These are phyloP conservation scores for Blastocystis sp. DNA, from an alignment of 352 stramenopile genomes.

Conservation along the genomic window DNA sequence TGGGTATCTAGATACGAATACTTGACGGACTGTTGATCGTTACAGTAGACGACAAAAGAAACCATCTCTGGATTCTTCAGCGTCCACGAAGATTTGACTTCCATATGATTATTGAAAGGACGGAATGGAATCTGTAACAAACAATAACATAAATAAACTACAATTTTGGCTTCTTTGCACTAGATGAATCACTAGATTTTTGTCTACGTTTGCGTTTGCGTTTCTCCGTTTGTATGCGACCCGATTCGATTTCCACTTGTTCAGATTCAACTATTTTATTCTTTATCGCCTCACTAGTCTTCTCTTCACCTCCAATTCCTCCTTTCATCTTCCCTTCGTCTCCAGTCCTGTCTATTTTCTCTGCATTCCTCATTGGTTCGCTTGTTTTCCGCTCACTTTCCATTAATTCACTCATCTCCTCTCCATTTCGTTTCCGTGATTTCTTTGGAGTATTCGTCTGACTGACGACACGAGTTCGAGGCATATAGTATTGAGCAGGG, in stretches of 20 bases:
- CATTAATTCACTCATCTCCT: neutral
- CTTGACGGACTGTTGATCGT: neutral
- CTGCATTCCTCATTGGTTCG: neutral
- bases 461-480: neutral
- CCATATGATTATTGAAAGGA: neutral
- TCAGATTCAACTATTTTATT: too few species aligned
- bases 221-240: neutral
- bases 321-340: conserved; percentile 12
- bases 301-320: too few species aligned
- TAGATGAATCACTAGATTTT: too few species aligned
- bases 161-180: too few species aligned
- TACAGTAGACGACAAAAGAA: neutral
- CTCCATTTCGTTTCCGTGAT: neutral
- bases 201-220: neutral
- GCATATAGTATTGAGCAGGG: neutral
- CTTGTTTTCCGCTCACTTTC: neutral
- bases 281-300: too few species aligned
- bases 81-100: neutral
- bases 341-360: neutral
- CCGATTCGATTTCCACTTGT: neutral
- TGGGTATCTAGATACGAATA: neutral
- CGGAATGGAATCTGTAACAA: neutral
- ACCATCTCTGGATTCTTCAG: neutral
- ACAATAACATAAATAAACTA: too few species aligned
- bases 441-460: neutral